Percentiles rank a stretch among this genome's conserved stretches.
Conservation (phyloP, 2,329 filamentous ascomycete species). For the Sclerotinia subarctica region DNA sequence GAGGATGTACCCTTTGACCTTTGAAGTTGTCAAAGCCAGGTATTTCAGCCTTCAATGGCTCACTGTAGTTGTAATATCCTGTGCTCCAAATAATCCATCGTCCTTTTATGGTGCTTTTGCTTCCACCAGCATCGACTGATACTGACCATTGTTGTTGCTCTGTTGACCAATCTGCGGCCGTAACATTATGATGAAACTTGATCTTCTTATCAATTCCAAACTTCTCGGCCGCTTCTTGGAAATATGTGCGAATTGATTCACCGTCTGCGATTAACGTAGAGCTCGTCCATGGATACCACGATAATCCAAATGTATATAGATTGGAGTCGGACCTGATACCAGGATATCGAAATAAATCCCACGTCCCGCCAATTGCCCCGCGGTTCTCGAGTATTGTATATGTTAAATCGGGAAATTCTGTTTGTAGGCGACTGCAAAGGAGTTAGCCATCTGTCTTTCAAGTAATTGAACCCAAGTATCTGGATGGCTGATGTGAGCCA, state of each 20-base stretch:
- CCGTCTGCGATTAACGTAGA: constrained; percentile 51
- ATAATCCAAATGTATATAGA: constrained; percentile 61
- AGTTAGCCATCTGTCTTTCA: neutral
- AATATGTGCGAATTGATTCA: constrained; percentile 52
- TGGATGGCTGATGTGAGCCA: neutral
- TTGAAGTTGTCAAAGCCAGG: constrained; percentile 59
- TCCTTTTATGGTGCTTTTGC: constrained; percentile 35
- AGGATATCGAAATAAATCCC: constrained; percentile 75
- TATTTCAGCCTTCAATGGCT: constrained; percentile 52
- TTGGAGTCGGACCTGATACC: constrained; percentile 65
- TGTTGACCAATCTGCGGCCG: constrained; percentile 53
- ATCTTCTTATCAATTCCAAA: constrained; percentile 56
- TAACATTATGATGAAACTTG: constrained; percentile 49
- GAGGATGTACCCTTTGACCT: constrained; percentile 62
- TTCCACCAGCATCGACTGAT: constrained; percentile 40
- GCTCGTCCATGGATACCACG: constrained; percentile 66
- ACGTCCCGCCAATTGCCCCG: constrained; percentile 67
- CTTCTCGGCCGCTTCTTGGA: constrained; percentile 49
- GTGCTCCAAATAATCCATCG: constrained; percentile 58
- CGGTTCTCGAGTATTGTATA: constrained; percentile 70
- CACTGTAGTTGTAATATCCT: constrained; percentile 62
- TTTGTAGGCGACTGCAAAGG: constrained; percentile 51
- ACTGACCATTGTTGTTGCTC: constrained; percentile 53
- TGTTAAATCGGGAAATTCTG: constrained; percentile 49
- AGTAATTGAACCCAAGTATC: neutral